These are phyloP conservation scores for Grosmannia clavigera DNA, from an alignment of 2,329 filamentous ascomycete genomes.

Conservation along the genomic window DNA sequence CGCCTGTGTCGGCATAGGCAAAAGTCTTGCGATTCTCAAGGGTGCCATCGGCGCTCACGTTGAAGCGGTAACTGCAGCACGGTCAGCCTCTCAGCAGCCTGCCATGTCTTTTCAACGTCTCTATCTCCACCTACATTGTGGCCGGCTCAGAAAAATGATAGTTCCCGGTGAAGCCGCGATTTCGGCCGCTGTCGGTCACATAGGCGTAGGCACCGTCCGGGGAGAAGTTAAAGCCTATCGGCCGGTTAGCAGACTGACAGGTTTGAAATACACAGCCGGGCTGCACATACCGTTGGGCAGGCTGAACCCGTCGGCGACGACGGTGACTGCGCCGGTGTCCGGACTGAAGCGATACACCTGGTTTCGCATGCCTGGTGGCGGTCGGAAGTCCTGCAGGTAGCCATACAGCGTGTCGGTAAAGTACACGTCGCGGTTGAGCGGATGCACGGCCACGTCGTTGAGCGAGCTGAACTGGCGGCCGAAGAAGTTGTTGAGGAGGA, in stretches of 20 bases:
- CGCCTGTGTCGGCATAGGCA: conserved; percentile 38
- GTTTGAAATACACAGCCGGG: too few relatives aligned
- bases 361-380: conserved; percentile 36
- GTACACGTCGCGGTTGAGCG: conserved; percentile 45
- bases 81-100: not conserved
- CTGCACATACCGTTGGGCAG: conserved; percentile 34
- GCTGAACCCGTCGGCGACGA: conserved; percentile 44
- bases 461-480: conserved; percentile 48
- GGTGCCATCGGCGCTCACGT: conserved; percentile 32
- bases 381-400: conserved; percentile 44
- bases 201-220: conserved; percentile 40
- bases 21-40: conserved; percentile 39
- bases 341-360: conserved; percentile 48
- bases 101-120: not conserved
- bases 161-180: conserved; percentile 27
- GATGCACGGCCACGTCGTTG: conserved; percentile 44
- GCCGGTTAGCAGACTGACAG: not conserved
- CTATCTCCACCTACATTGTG: conserved; percentile 31
- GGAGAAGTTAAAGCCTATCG: conserved; percentile 39
- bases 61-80: conserved; percentile 29
- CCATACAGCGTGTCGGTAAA: conserved; percentile 53
- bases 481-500: conserved; percentile 46
- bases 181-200: conserved; percentile 39
- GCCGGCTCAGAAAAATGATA: conserved; percentile 30
- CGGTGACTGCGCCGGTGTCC: conserved; percentile 34